Conservation (phyloP, 1,139 yeast species). For the Saccharomyces hybrid region DNA sequence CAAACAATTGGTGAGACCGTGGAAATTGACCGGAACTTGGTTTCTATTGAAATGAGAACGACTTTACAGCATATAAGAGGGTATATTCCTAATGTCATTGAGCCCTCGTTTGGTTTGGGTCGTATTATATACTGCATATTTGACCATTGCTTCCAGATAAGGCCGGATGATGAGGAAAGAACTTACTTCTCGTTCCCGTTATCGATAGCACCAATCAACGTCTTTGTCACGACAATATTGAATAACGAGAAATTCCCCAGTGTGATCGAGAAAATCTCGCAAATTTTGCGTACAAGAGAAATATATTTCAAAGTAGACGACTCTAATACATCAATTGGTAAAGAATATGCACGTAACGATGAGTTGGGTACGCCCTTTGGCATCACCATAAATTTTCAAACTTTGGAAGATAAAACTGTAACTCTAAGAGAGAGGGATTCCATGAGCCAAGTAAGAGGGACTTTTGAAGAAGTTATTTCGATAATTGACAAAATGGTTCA, state of each 20-base stretch:
- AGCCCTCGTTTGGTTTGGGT: conserved; percentile 98
- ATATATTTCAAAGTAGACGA: conserved; percentile 95
- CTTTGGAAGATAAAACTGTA: conserved; percentile 79
- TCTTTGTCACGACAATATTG: conserved; percentile 87
- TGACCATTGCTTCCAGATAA: conserved; percentile 92
- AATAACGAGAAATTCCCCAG: conserved; percentile 76
- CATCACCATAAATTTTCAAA: conserved; percentile 92
- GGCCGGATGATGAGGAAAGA: conserved; percentile 89
- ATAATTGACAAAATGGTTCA: conserved; percentile 76
- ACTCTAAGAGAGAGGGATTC: conserved; percentile 98
- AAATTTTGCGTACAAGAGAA: conserved; percentile 66
- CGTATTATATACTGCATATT: conserved; percentile 88
- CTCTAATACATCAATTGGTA: conserved; percentile 95
- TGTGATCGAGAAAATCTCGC: conserved; percentile 59
- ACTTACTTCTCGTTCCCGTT: conserved; percentile 92
- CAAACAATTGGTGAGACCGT: conserved; percentile 44
- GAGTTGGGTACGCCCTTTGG: conserved; percentile 99
- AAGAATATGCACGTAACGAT: conserved; percentile 90
- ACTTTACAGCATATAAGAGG: conserved; percentile 89
- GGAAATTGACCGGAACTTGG: conserved; percentile 55
- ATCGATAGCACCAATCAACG: conserved; percentile 95
- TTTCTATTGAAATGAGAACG: conserved; percentile 68
- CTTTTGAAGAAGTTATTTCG: conserved; percentile 63
- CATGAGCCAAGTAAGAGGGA: conserved; percentile 94
- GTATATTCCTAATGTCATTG: conserved; percentile 94